phyloP scores from a whole-genome alignment of 768 basidiomycete species.

The Hygrocybe punicea region DNA sequence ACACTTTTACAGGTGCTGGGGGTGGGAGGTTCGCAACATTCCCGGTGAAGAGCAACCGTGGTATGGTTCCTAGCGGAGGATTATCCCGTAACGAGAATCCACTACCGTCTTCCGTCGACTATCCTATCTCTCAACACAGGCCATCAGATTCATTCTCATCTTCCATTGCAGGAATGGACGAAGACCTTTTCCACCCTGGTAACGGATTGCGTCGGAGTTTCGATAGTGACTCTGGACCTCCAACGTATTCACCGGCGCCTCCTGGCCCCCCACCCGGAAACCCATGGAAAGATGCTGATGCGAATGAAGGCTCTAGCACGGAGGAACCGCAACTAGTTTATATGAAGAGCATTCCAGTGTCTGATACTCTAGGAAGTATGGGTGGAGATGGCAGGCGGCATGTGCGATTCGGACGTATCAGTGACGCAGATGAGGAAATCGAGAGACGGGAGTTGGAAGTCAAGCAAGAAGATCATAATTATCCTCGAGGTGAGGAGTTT shows the following conservation, averaged over 20 bases:
- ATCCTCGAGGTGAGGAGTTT: neutral
- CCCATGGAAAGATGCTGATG: neutral
- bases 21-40: conserved; percentile 66
- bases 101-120: conserved; percentile 13
- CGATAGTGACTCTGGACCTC: neutral
- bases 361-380: conserved; percentile 13
- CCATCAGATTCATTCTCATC: conserved; percentile 34
- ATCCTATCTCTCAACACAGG: conserved; percentile 12
- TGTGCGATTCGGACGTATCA: conserved; percentile 44
- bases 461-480: conserved; percentile 20
- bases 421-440: conserved; percentile 33
- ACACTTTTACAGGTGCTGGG: conserved; percentile 19
- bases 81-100: neutral
- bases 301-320: conserved; percentile 16
- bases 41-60: conserved; percentile 44
- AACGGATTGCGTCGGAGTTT: neutral
- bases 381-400: conserved; percentile 32
- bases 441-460: conserved; percentile 3
- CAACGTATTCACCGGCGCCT: neutral
- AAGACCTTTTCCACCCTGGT: neutral
- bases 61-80: conserved; percentile 18
- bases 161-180: conserved; percentile 39
- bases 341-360: conserved; percentile 27
- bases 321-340: conserved; percentile 36
- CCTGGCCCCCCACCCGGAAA: neutral